Base-by-base conservation (phyloP, 306 rosid species). In the Heteromeles arbutifolia region DNA sequence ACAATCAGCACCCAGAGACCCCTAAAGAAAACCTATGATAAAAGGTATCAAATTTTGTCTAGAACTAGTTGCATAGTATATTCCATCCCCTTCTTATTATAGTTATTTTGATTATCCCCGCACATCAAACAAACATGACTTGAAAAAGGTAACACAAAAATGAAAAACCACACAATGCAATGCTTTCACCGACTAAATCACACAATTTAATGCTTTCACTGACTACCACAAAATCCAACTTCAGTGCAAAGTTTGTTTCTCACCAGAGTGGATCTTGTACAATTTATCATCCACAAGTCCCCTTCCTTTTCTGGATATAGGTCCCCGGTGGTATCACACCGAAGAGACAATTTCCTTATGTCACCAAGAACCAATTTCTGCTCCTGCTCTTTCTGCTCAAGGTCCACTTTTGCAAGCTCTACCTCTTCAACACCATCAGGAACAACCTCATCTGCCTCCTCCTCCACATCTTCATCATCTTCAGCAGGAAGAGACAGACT, bases 381-480 rank as follows among this genome's bases (percentile, higher is more conserved):
- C 75, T 92, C 98, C 80, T 90, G 87, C 79, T 96, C 97, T 73
- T 72, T 90, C 82, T 85, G 79, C 82, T 96, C 98, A 79, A 96
- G 99, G 77, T 86, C 82, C 77, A 96, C 82, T 84, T 81, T 92
- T 78, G 93, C 98, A 79, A 96, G 96, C 84, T 96, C 99, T 58
- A 96, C 98, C 86, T 96, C 99, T 82, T 96, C 98, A 80, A 92
- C 98, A 78, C 99, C 99, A 77, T 92, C 97, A 79, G 99, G 99
- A 79, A 96, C 99, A 75, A 96, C 89, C 86, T 92, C 96, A 76
- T 92, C 99, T 65, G 99, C 97, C 81, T 90, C 97, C 83, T 96
- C 99, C 85, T 96, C 98, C 77, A 88, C 87, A 85, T 96, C 98
- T 64, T 90, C 98, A 71, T 92, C 96, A 78, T 96, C 99, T 87